Base-by-base conservation (phyloP, 1,284 basidiomycete species). In the Anthracocystis setariae region DNA sequence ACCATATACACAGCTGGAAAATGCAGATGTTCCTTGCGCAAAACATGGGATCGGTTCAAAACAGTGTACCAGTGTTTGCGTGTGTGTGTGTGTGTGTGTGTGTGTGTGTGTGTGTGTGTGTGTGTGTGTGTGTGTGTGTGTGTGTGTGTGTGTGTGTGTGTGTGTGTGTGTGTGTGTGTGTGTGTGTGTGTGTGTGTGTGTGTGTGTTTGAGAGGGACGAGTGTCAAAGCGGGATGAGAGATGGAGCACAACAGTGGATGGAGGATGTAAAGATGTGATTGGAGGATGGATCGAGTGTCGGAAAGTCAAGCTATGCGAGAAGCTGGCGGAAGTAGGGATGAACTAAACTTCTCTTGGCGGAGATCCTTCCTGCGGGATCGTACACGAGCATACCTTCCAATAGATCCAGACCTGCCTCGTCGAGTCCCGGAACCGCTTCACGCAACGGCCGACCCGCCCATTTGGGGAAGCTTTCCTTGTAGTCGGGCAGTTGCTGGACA, bases 401-500 rank as follows among this genome's bases (percentile, higher is more conserved):
- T 49, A 82, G 54, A 52, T 82, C 79, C 24, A 82, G 33, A 5
- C 81, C 81, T 13, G 57, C 54, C 3, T 67, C 70, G 55, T 80
- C 74, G 8, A 82, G 61, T 27, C 53, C 57, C 8, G 47, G 55
- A 21, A 74, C 52, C 7, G 73, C 52, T 87, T 88, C 83, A 90
- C 92, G 64, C 91, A 86, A 50, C 15, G 77, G 80, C 86, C 76
- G 62, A 32, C 84, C 88, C 13, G 88, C 87, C 96, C 96, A 98
- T 83, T 94, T 92, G 1, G 96, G 95, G 88, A 98, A 98, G 17
- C 93, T 90, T 4, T 92, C 84, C 85, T 98, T 98, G 87, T 96
- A 98, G 84, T 98, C 96, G 1, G 95, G 94, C 55, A 99, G 84
- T 55, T 87, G 86, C 75, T 89, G 89, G 33, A 98, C 91, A 5